Conservation (phyloP, 331 rosid genomes). For the Spiraea crenata region DNA sequence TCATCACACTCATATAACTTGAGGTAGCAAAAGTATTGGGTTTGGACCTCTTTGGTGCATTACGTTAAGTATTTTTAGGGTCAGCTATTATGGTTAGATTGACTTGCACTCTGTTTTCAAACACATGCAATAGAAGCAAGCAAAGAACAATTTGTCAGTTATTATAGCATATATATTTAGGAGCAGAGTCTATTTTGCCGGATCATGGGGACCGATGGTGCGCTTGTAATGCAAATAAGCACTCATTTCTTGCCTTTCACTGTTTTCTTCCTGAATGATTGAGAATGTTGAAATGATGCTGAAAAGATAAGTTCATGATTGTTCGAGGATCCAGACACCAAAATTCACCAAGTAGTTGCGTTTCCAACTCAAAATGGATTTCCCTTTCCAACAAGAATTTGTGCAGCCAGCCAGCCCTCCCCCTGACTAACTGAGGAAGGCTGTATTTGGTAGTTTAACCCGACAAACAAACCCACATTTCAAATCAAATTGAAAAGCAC, state of each 20-base stretch:
- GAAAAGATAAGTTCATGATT: neutral
- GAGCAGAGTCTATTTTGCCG: too few species aligned
- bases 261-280: neutral
- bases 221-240: too few species aligned
- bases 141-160: too few species aligned
- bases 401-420: neutral
- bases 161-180: too few species aligned
- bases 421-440: constrained; percentile 13
- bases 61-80: neutral
- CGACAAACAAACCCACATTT: neutral
- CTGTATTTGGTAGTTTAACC: constrained; percentile 2
- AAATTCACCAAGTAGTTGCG: neutral
- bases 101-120: too few species aligned
- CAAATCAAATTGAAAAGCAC: neutral
- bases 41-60: neutral
- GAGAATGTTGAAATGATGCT: constrained; percentile 2
- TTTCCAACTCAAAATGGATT: neutral
- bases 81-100: too few species aligned
- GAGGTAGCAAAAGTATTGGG: neutral
- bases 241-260: too few species aligned
- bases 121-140: too few species aligned
- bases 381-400: too few species aligned
- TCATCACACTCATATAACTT: neutral
- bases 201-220: too few species aligned
- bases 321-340: too few species aligned